Evolutionary conservation across 371 early-diverging fungal species (phyloP).

Genomic region (Syncephalis fuscata): DNA sequence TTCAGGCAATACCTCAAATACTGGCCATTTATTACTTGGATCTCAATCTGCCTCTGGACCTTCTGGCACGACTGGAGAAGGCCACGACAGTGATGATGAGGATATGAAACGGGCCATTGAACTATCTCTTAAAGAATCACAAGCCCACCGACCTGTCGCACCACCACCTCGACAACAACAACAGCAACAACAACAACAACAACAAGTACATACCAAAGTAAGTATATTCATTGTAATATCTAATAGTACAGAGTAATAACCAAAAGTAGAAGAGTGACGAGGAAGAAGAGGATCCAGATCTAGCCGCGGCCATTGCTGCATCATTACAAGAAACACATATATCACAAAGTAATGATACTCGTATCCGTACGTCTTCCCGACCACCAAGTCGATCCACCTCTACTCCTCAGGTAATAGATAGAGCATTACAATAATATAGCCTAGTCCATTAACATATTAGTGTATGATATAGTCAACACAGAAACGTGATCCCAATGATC

Average conservation of each 20-base stretch:
- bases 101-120: conserved; percentile 80
- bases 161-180: conserved; percentile 5
- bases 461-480: background rate
- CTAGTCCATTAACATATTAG: background rate
- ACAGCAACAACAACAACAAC: conserved; percentile 5
- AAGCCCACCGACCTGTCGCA: conserved; percentile 16
- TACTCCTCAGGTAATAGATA: background rate
- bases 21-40: too few relatives aligned
- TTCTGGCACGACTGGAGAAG: too few relatives aligned
- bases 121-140: conserved; percentile 57
- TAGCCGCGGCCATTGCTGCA: conserved; percentile 85
- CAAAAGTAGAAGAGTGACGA: conserved; percentile 4
- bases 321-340: conserved; percentile 55
- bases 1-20: too few relatives aligned
- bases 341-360: conserved; percentile 1
- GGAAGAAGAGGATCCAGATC: conserved; percentile 72
- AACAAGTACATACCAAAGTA: conserved; percentile 5
- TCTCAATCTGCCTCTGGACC: too few relatives aligned
- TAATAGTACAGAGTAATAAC: background rate
- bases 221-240: background rate
- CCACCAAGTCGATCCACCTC: background rate
- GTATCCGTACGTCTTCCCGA: background rate
- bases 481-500: conserved; percentile 9
- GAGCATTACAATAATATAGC: background rate
- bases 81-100: conserved; percentile 54